phyloP scores from a whole-genome alignment of 495 filamentous ascomycete species.

The Xylaria palmicola region DNA sequence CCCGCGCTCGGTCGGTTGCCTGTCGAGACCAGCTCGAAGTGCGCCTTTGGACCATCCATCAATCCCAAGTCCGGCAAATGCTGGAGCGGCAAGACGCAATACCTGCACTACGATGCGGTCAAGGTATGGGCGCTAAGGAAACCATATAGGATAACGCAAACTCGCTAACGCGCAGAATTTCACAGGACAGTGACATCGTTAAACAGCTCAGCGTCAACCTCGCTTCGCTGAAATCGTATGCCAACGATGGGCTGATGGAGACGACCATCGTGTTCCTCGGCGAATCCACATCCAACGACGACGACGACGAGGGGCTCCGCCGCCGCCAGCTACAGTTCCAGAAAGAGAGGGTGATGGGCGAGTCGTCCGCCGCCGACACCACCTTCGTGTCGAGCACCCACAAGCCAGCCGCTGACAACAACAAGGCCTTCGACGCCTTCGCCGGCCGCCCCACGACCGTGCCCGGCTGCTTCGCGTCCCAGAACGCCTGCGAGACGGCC shows the following conservation, averaged over 20 bases:
- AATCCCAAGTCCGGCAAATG: constrained; percentile 44
- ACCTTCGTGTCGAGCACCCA: constrained; percentile 24
- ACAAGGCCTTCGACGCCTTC: constrained; percentile 28
- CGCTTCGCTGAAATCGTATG: constrained; percentile 33
- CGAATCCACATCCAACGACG: constrained; percentile 24
- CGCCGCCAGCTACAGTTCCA: constrained; percentile 32
- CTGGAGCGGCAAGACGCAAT: constrained; percentile 45
- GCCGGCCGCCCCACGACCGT: constrained; percentile 24
- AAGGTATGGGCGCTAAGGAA: constrained; percentile 31
- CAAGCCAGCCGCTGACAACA: neutral
- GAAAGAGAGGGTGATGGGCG: constrained; percentile 33
- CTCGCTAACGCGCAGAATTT: neutral
- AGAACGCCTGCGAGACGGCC: constrained; percentile 56
- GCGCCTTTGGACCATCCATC: constrained; percentile 41
- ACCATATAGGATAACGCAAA: neutral
- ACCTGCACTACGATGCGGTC: constrained; percentile 41
- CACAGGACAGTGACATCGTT: constrained; percentile 33
- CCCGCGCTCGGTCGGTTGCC: constrained; percentile 36
- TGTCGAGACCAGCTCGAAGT: constrained; percentile 32
- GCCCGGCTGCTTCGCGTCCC: constrained; percentile 63
- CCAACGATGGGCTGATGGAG: constrained; percentile 41
- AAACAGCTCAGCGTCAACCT: constrained; percentile 32
- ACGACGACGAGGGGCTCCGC: constrained; percentile 35
- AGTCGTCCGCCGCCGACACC: constrained; percentile 4
- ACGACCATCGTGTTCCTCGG: constrained; percentile 43